Base-by-base conservation (phyloP, 495 filamentous ascomycete species). In the Lichenothelia convexa region DNA sequence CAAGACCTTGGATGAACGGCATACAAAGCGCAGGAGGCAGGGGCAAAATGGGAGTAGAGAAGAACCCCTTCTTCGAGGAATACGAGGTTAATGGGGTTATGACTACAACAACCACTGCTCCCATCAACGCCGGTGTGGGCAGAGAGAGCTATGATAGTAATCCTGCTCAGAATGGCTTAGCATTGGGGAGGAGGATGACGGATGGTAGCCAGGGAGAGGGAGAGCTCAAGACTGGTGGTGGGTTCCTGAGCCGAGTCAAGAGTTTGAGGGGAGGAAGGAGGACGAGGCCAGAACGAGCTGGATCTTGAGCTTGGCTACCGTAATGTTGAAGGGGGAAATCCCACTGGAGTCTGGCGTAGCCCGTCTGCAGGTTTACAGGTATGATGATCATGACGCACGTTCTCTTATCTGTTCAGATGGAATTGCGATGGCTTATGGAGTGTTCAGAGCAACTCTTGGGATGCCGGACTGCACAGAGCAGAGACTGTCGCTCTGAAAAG, bases 21-120 rank as follows among this genome's bases (percentile, higher is more conserved):
- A 50, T 50, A 13, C 58, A 36, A 45, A 58, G 51, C 36, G 48
- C 47, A 0, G 57, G 58, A 8, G 56, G 51, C 5, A 43, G 38
- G 34, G 47, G 23, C 5, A 56, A 51, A 18, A 38, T 51, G 30
- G 62, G 66, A 34, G n/a, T n/a, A n/a, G 71, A 89, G 38, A 60
- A 63, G 30, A 93, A 89, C 53, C 86, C 84, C 3, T 94, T 92
- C 63, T 91, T 92, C 56, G 66, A 68, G 40, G 85, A 93, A 32
- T 91, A 80, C 48, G 75, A 78, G n/a, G n/a, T n/a, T n/a, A n/a
- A n/a, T n/a, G n/a, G n/a, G n/a, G n/a, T n/a, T n/a, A n/a, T n/a
- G n/a, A n/a, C n/a, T n/a, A n/a, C n/a, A n/a, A n/a, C n/a, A n/a
- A n/a, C n/a, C n/a, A n/a, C n/a, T n/a, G n/a, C n/a, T n/a, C n/a